Evolutionary conservation across 257 asterid genomes (phyloP), one percentile per base, ranked within the genome.

Genomic region (Thymus quinquecostatus): DNA sequence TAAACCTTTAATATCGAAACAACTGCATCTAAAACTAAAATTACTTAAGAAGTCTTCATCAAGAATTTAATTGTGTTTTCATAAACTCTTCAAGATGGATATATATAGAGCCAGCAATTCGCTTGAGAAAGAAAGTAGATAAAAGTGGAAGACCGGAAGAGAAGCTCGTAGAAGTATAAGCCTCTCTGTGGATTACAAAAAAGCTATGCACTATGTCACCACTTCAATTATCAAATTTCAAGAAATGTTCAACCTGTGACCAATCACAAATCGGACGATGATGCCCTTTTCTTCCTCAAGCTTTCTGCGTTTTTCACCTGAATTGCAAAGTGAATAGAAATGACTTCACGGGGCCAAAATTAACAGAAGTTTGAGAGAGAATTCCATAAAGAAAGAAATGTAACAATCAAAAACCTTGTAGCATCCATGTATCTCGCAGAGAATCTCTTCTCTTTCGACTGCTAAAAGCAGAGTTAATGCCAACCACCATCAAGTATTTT

Each of bases 361-460:
- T 54, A 11, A 48, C 12, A 59, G 28, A 9, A 81, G 68, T 51
- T 69, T 53, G 49, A 30, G 8, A 63, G 66, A 13, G 8, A 49
- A 3, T 29, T 36, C 43, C 56, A 8, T 5, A 55, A 13, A 47
- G 57, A 55, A 53, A 70, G 78, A n/a, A 70, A 61, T 76, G 8
- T 55, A 61, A 71, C 68, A 58, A 38, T 30, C 3, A 75, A 70
- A 62, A 68, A 92, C 98, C 98, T 88, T 86, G 90, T 66, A 84
- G 92, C 91, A 92, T 85, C 98, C 98, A 92, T 34, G 97, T 92
- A 51, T 87, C 91, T 56, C 98, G 98, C 53, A 90, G 82, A 2
- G 98, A 90, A 62, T 92, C 98, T 81, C 98, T 83, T 83, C 98
- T 82, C 86, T 81, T 90, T 65, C 98, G 86, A 81, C 98, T 92